Evolutionary conservation across 1,139 yeast species (phyloP).

Genomic region (Kluyveromyces sp.): DNA sequence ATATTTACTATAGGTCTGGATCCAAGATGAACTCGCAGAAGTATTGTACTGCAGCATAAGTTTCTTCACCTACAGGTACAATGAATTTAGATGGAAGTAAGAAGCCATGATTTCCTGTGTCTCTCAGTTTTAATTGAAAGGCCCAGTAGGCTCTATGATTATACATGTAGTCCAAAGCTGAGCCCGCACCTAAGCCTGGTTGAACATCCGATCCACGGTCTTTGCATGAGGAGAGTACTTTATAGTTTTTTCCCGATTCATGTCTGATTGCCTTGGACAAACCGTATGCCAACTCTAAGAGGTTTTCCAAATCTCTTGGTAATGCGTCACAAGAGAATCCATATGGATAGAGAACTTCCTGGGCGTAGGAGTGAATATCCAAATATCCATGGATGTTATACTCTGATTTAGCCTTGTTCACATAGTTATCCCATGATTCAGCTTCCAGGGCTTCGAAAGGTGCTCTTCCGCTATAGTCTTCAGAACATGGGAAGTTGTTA

Average conservation of each 20-base stretch:
- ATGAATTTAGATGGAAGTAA: conserved; percentile 66
- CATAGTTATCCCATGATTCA: conserved; percentile 51
- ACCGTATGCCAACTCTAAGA: conserved; percentile 76
- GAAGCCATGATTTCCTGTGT: conserved; percentile 79
- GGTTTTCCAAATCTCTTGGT: conserved; percentile 75
- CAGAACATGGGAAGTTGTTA: conserved; percentile 65
- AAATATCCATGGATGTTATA: conserved; percentile 67
- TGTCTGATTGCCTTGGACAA: conserved; percentile 63
- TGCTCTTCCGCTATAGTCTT: conserved; percentile 68
- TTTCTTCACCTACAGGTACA: conserved; percentile 68
- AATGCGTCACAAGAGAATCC: conserved; percentile 66
- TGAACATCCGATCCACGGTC: conserved; percentile 61
- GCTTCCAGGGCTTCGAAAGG: conserved; percentile 78
- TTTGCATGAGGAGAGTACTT: conserved; percentile 69
- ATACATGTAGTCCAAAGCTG: conserved; percentile 78
- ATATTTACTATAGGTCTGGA: conserved; percentile 27
- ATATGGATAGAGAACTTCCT: conserved; percentile 74
- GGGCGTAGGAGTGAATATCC: conserved; percentile 80
- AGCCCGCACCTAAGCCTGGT: conserved; percentile 75
- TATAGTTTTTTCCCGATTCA: conserved; percentile 53
- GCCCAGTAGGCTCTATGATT: conserved; percentile 80
- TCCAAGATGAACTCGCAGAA: conserved; percentile 58
- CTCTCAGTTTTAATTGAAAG: conserved; percentile 72
- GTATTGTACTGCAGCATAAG: conserved; percentile 59
- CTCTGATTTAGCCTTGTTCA: conserved; percentile 50